These are phyloP conservation scores for Gnetum montanum DNA, from an alignment of 75 land plant genomes.

Conservation along the genomic window DNA sequence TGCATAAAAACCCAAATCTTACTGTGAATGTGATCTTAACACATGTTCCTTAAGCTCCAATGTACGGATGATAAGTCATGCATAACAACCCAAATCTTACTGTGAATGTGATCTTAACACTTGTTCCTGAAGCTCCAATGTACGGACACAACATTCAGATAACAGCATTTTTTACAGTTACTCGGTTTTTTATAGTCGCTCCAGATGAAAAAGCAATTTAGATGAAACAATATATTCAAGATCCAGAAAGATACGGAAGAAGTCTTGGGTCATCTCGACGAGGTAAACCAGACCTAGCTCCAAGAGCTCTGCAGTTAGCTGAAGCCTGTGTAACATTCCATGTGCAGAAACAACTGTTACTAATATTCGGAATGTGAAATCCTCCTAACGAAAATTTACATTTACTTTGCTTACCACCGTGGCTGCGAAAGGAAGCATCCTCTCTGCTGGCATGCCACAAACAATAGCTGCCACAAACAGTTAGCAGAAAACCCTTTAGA, in stretches of 20 bases:
- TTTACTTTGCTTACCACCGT: constrained; percentile 46
- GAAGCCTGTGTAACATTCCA: constrained; percentile 38
- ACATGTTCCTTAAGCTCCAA: too few relatives aligned
- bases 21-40: too few relatives aligned
- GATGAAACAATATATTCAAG: too few relatives aligned
- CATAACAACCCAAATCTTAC: too few relatives aligned
- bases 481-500: not conserved
- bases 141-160: too few relatives aligned
- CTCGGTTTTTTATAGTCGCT: too few relatives aligned
- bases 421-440: constrained; percentile 78
- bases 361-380: not conserved
- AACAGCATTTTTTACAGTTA: too few relatives aligned
- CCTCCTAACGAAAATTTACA: not conserved
- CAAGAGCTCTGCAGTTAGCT: constrained; percentile 55
- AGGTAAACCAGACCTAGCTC: constrained; percentile 71
- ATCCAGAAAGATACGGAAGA: constrained; percentile 28
- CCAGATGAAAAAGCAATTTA: too few relatives aligned
- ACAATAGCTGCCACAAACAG: constrained; percentile 35
- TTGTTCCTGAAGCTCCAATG: too few relatives aligned
- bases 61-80: too few relatives aligned
- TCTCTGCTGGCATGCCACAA: constrained; percentile 56
- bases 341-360: not conserved
- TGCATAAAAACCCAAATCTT: too few relatives aligned
- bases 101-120: too few relatives aligned
- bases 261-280: constrained; percentile 37